Percentiles rank a stretch among this genome's conserved stretches.
phyloP scores from a whole-genome alignment of 1,284 basidiomycete genomes.

The Microbotryum intermedium region DNA sequence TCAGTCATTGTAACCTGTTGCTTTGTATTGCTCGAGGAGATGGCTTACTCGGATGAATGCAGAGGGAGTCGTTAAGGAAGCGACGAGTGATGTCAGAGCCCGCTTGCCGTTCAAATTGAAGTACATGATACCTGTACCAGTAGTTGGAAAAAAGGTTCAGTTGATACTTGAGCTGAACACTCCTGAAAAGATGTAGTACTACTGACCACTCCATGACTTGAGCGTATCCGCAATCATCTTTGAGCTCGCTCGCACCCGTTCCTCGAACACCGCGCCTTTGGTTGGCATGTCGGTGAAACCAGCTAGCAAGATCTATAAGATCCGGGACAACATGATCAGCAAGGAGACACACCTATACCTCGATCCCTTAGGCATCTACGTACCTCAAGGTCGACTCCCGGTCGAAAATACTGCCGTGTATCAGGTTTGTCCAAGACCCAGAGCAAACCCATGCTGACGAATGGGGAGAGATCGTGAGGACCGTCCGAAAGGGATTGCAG shows the following conservation, averaged over 20 bases:
- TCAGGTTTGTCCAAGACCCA: slow-evolving; percentile 77
- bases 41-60: slow-evolving; percentile 65
- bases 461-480: slow-evolving; percentile 68
- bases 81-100: slow-evolving; percentile 74
- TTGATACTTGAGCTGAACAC: not conserved
- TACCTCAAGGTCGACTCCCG: slow-evolving; percentile 86
- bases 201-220: slow-evolving; percentile 84
- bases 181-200: slow-evolving; percentile 34
- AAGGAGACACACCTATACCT: not conserved
- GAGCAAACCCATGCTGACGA: slow-evolving; percentile 77
- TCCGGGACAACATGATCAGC: slow-evolving; percentile 22
- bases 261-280: slow-evolving; percentile 63
- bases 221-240: slow-evolving; percentile 75
- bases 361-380: slow-evolving; percentile 22
- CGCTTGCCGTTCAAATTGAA: slow-evolving; percentile 82
- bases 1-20: not conserved
- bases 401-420: slow-evolving; percentile 66
- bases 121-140: slow-evolving; percentile 71
- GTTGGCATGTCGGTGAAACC: slow-evolving; percentile 86
- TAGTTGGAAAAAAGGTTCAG: not conserved
- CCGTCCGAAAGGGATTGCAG: slow-evolving; percentile 81
- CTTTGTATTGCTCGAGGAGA: not conserved
- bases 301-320: slow-evolving; percentile 62
- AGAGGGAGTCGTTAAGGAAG: slow-evolving; percentile 79
- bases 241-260: slow-evolving; percentile 61